Evolutionary conservation across 2,329 filamentous ascomycete species (phyloP).

Genomic region (Furcasterigmium furcatum): DNA sequence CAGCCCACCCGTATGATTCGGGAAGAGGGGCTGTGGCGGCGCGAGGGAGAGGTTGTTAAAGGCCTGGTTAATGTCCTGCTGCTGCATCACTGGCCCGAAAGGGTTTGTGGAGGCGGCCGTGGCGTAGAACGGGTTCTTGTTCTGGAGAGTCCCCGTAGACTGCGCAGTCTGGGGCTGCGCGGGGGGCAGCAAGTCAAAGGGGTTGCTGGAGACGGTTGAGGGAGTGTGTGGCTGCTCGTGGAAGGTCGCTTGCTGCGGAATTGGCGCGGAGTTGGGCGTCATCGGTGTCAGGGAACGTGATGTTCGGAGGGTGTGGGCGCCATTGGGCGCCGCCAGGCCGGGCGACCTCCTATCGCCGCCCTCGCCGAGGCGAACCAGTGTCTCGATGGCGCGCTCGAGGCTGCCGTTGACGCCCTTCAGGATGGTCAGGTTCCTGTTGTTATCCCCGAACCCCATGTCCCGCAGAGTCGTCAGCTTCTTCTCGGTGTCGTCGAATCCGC

Average conservation of each 20-base stretch:
- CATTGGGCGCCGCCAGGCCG: constrained; percentile 16
- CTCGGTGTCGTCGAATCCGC: constrained; percentile 58
- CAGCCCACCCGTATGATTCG: constrained; percentile 69
- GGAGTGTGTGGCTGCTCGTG: constrained; percentile 25
- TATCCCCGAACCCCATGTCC: constrained; percentile 91
- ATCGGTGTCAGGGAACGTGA: constrained; percentile 55
- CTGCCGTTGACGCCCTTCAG: constrained; percentile 82
- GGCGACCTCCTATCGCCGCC: constrained; percentile 43
- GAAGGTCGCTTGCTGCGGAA: constrained; percentile 17
- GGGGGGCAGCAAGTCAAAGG: constrained; percentile 58
- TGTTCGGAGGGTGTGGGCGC: constrained; percentile 41
- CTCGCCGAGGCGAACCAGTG: constrained; percentile 79
- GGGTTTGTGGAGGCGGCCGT: constrained; percentile 56
- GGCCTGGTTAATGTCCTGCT: constrained; percentile 57
- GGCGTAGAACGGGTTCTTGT: constrained; percentile 53
- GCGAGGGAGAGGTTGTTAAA: constrained; percentile 75
- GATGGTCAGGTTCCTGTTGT: constrained; percentile 75
- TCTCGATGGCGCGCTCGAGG: constrained; percentile 81
- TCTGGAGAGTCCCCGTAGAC: constrained; percentile 59
- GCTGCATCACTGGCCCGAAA: constrained; percentile 53
- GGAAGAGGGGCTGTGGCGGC: constrained; percentile 61
- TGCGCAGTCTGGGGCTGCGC: constrained; percentile 61
- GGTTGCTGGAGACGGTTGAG: constrained; percentile 56
- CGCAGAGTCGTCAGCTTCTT: constrained; percentile 72
- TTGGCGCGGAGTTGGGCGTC: constrained; percentile 29